Evolutionary conservation across 371 early-diverging fungal genomes (phyloP), one percentile per base, ranked within the genome.

Genomic region (Rhizopus stolonifer): DNA sequence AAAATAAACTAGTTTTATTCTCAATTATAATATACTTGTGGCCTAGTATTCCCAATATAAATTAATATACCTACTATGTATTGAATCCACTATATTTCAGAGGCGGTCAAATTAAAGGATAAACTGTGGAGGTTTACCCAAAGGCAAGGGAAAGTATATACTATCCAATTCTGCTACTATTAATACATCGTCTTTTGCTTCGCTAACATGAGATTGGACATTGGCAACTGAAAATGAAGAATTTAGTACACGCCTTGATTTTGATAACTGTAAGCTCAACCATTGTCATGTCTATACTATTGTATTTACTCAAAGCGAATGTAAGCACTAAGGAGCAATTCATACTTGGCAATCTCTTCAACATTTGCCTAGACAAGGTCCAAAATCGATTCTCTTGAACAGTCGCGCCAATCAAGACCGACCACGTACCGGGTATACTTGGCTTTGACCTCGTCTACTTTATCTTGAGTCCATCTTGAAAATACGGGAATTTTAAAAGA

Each of bases 261-360:
- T 36, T 36, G 36, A 45, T 52, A 36, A 52, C 34, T 24, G 25
- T 33, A 52, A 34, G 33, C 53, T 26, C 45, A 44, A 49, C 45
- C 19, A 49, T 34, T 18, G 49, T 44, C 56, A 56, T 56, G n/a
- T n/a, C n/a, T n/a, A n/a, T n/a, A n/a, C n/a, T n/a, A n/a, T n/a
- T n/a, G n/a, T n/a, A n/a, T n/a, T n/a, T n/a, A n/a, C n/a, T n/a
- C n/a, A n/a, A n/a, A n/a, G n/a, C n/a, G n/a, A n/a, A n/a, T n/a
- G n/a, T n/a, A n/a, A n/a, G n/a, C n/a, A n/a, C n/a, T n/a, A n/a
- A n/a, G n/a, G n/a, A n/a, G n/a, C n/a, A n/a, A n/a, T n/a, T n/a
- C n/a, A n/a, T n/a, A n/a, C n/a, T n/a, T n/a, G n/a, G n/a, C n/a
- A n/a, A n/a, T n/a, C n/a, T n/a, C n/a, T n/a, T n/a, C n/a, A n/a